Base-by-base conservation (phyloP, 164 flowering plant species). In the Magnolia kwangsiensis region DNA sequence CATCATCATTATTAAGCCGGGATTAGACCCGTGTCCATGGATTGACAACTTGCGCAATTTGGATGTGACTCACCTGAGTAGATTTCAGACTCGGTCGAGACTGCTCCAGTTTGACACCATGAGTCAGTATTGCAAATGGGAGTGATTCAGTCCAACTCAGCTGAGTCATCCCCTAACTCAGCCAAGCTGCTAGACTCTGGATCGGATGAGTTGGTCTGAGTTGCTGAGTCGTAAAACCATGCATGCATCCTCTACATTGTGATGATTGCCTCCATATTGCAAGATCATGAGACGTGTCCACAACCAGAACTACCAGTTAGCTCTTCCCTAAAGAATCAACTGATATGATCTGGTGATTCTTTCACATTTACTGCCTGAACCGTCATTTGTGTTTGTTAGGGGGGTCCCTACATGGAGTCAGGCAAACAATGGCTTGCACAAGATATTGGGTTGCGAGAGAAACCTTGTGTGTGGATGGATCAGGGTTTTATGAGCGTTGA, bases 401-500 rank as follows among this genome's bases (percentile, higher is more conserved):
- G 95, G 29, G 75, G 77, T 72, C 80, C 89, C 50, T 95, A 86
- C 81, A 78, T 76, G 76, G 93, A 92, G 67, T 82, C 90, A 64
- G 93, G 93, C 1, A 72, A 82, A 74, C 76, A 78, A 49, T 93
- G 99, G 99, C 63, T 71, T 18, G 96, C 98, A 75, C 81, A 79
- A 76, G 99, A 95, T 81, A 88, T 95, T 55, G 98, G 90, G 20
- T 73, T 89, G 59, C 83, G 70, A 74, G 90, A 89, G 64, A 87
- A 85, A 82, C 81, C 86, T 19, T 95, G 99, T 82, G 85, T 84
- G 37, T 95, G 99, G 99, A 95, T 95, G 99, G 72, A 76, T 13
- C 79, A 91, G 74, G 98, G 99, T 50, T 95, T 95, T 88, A 95
- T 95, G 99, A 87, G 93, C 79, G 97, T 95, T 1, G 80, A 95